Conservation (phyloP, 2,329 filamentous ascomycete genomes). For the Stenocarpella maydis region DNA sequence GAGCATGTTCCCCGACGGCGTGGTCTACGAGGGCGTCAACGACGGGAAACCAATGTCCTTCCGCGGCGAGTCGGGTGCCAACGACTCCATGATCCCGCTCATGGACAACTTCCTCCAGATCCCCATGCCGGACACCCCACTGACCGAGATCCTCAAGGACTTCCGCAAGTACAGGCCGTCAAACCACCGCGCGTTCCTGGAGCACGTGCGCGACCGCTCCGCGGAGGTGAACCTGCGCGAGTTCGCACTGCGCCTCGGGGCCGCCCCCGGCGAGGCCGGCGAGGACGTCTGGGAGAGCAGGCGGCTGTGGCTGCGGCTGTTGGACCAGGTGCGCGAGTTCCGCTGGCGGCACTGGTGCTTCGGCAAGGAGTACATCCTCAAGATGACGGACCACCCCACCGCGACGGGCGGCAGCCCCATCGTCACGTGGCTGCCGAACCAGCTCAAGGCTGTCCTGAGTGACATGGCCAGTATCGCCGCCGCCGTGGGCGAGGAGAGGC, state of each 20-base stretch:
- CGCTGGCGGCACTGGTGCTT: constrained; percentile 89
- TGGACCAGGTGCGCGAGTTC: constrained; percentile 83
- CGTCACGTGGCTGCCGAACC: constrained; percentile 85
- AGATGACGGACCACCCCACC: constrained; percentile 77
- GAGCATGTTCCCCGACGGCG: constrained; percentile 92
- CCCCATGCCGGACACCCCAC: constrained; percentile 85
- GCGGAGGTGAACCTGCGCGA: constrained; percentile 61
- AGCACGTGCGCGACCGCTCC: constrained; percentile 67
- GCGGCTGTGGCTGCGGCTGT: constrained; percentile 68
- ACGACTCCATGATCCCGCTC: constrained; percentile 92
- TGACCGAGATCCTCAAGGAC: constrained; percentile 87
- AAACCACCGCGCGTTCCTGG: constrained; percentile 86
- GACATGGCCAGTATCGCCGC: constrained; percentile 69
- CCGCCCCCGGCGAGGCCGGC: constrained; percentile 37
- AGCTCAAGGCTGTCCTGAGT: constrained; percentile 76
- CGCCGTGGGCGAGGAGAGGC: constrained; percentile 54
- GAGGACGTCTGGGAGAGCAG: constrained; percentile 62
- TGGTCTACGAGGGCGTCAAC: constrained; percentile 86
- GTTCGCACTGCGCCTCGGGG: constrained; percentile 58
- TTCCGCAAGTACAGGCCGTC: constrained; percentile 90
- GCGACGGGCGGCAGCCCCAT: constrained; percentile 85
- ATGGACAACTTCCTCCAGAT: constrained; percentile 89
- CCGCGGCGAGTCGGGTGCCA: constrained; percentile 91
- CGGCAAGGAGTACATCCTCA: constrained; percentile 83
- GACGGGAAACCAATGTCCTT: constrained; percentile 77